phyloP scores from a whole-genome alignment of 768 basidiomycete genomes.

The Panaeolus cyanescens region DNA sequence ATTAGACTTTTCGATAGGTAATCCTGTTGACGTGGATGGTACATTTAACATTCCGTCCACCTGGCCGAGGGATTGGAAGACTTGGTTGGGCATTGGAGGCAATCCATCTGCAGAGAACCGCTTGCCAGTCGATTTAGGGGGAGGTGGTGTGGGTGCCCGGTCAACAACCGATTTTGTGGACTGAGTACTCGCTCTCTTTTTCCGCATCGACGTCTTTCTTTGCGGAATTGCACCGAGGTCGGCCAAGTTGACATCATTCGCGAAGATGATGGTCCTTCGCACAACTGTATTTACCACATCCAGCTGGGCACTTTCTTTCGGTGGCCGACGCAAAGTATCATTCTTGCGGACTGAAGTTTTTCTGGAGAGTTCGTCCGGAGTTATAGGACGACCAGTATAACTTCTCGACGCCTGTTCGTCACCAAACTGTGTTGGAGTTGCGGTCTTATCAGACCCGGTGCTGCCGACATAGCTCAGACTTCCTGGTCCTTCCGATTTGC shows the following conservation, averaged over 20 bases:
- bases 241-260: conserved; percentile 64
- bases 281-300: conserved; percentile 53
- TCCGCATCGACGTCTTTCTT: conserved; percentile 59
- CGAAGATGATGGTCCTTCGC: conserved; percentile 79
- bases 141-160: conserved; percentile 85
- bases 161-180: conserved; percentile 77
- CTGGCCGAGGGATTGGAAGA: conserved; percentile 54
- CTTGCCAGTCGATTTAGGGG: conserved; percentile 53
- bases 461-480: conserved; percentile 24
- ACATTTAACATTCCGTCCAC: conserved; percentile 38
- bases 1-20: conserved; percentile 61
- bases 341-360: conserved; percentile 37
- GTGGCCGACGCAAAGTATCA: conserved; percentile 40
- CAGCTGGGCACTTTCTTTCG: conserved; percentile 32
- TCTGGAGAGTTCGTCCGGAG: conserved; percentile 31
- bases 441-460: conserved; percentile 31
- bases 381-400: conserved; percentile 25
- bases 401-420: conserved; percentile 17
- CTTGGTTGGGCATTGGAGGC: conserved; percentile 66
- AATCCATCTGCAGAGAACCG: conserved; percentile 69
- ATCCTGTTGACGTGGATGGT: conserved; percentile 38
- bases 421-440: conserved; percentile 20
- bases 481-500: background rate
- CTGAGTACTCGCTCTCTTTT: conserved; percentile 61
- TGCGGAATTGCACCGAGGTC: conserved; percentile 56